Base-by-base conservation (phyloP, 2,329 filamentous ascomycete genomes). In the Penicillium sp. region DNA sequence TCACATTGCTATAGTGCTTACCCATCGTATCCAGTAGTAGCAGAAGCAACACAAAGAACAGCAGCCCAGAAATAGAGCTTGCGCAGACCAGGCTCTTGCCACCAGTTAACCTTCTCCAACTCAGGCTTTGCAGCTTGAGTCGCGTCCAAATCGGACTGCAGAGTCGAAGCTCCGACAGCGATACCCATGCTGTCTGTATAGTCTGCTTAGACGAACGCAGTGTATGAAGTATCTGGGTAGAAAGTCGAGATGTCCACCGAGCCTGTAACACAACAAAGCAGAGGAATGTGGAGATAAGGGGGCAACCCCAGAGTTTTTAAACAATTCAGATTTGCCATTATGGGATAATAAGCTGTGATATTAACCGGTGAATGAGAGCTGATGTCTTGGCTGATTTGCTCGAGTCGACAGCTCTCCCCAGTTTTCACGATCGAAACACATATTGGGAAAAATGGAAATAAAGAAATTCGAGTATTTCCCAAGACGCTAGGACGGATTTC, bases 21-120 rank as follows among this genome's bases (percentile, higher is more conserved):
- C 76, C 83, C 83, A 72, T 87, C 84, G 67, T 86, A 86, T 53
- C 84, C 83, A 8, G 83, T 86, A 31, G 83, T 86, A 43, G 84
- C 84, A 31, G 84, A 86, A 13, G 82, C 83, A 56, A 86, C 75
- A 70, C 84, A 82, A 57, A 87, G 76, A 58, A 86, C 79, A 21
- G 78, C 71, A 58, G 77, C 78, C 68, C 80, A 78, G 50, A 77
- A 77, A 67, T 86, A 86, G 12, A 86, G 78, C 68, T 78, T 82
- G 52, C 83, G 77, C 53, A 86, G 73, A 66, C 84, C 81, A 38
- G 82, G 82, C 61, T 86, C 82, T 64, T 74, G 78, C 60, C 77
- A 81, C 84, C 84, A 87, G 54, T 73, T 79, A 23, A 86, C 83
- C 57, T 77, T 76, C 64, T 84, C 80, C 65, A 86, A 83, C 33